Percentiles rank a stretch among this genome's conserved stretches.
Evolutionary conservation across 345 rosid species (phyloP).

Genomic region (Salix koriyanagi): DNA sequence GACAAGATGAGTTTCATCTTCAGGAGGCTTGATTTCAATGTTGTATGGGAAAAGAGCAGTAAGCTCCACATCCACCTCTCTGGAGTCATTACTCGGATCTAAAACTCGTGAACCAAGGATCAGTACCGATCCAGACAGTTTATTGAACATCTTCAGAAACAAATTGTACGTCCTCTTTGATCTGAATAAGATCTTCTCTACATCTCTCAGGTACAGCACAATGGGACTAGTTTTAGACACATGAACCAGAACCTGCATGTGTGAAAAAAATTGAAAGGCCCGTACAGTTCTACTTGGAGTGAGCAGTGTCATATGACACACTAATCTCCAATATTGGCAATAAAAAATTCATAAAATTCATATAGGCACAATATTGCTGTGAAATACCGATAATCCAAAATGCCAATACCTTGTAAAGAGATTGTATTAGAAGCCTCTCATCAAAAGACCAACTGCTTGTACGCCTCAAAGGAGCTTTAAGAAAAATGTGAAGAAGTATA

Average conservation of each 20-base stretch:
- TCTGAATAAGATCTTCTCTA: slow-evolving; percentile 54
- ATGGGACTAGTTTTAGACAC: slow-evolving; percentile 74
- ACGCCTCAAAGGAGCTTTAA: slow-evolving; percentile 56
- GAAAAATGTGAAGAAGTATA: not conserved
- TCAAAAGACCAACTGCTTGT: slow-evolving; percentile 75
- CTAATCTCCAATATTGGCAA: not conserved
- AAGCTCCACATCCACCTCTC: slow-evolving; percentile 63
- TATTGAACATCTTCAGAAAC: slow-evolving; percentile 72
- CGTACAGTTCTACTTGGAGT: not conserved
- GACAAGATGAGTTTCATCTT: slow-evolving; percentile 67
- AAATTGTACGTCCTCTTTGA: slow-evolving; percentile 65
- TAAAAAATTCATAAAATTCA: not conserved
- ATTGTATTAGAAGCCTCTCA: slow-evolving; percentile 75
- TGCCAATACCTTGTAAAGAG: slow-evolving; percentile 70
- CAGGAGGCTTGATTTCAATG: slow-evolving; percentile 83
- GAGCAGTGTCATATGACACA: not conserved
- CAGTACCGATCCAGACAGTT: slow-evolving; percentile 70
- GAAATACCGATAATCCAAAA: not conserved
- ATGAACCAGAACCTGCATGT: slow-evolving; percentile 60
- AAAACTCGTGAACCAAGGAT: slow-evolving; percentile 77
- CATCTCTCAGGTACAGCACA: slow-evolving; percentile 79
- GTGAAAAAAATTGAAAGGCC: not conserved
- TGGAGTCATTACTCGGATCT: slow-evolving; percentile 39
- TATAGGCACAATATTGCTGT: not conserved
- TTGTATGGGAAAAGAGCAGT: slow-evolving; percentile 72